Evolutionary conservation across 2,329 filamentous ascomycete species (phyloP).

Genomic region (Trichoderma simmonsii): DNA sequence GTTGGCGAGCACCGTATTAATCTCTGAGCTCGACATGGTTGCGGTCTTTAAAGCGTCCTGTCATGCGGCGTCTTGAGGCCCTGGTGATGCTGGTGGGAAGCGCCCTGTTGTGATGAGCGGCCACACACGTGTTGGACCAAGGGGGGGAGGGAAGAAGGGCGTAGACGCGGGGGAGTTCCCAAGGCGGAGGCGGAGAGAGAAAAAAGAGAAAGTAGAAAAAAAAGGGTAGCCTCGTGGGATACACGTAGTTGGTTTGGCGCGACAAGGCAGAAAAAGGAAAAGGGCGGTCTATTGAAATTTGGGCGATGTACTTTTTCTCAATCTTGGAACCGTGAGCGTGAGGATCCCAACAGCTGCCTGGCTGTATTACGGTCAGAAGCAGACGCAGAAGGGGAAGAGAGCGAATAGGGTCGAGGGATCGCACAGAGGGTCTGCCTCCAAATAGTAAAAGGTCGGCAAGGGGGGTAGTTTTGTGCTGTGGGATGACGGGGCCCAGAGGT

Average conservation of each 20-base stretch:
- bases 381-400: constrained; percentile 3
- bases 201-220: neutral
- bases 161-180: constrained; percentile 19
- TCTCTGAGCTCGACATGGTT: constrained; percentile 77
- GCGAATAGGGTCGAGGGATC: constrained; percentile 19
- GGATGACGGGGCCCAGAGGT: constrained; percentile 13
- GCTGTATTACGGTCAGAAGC: constrained; percentile 19
- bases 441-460: constrained; percentile 2
- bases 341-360: constrained; percentile 20
- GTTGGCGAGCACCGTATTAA: constrained; percentile 95
- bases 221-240: constrained; percentile 15
- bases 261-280: constrained; percentile 13
- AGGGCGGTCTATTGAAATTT: constrained; percentile 19
- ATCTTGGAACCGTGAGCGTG: constrained; percentile 2
- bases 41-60: constrained; percentile 35
- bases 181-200: constrained; percentile 16
- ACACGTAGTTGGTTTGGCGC: constrained; percentile 7
- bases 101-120: constrained; percentile 21
- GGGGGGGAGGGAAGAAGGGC: constrained; percentile 26
- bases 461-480: neutral
- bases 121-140: constrained; percentile 29
- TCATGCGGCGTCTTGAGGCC: constrained; percentile 35
- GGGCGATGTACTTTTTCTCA: constrained; percentile 1
- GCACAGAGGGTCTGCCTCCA: constrained; percentile 17
- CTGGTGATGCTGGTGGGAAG: constrained; percentile 24